A percentile compares a stretch with the other conserved stretches of the same genome.
Evolutionary conservation across 768 basidiomycete species (phyloP).

Genomic region (Lyophyllum semitale): DNA sequence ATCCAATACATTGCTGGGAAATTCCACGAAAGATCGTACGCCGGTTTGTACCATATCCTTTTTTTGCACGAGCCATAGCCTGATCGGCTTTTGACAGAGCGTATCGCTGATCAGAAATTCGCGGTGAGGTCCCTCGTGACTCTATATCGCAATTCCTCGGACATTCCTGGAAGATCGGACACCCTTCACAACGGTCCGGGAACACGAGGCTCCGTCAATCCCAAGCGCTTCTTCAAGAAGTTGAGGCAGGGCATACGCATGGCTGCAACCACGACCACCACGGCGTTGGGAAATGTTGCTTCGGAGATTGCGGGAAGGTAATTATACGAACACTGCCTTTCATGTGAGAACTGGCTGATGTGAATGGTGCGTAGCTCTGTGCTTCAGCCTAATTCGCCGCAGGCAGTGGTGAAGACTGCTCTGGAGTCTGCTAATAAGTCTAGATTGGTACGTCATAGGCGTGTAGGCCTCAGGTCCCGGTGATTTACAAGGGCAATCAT

Average conservation of each 20-base stretch:
- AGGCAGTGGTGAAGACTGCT: constrained; percentile 77
- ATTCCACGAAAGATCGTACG: constrained; percentile 77
- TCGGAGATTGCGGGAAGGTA: constrained; percentile 56
- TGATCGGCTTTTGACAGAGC: constrained; percentile 45
- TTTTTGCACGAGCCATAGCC: neutral
- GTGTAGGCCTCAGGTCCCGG: neutral
- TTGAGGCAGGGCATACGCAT: constrained; percentile 68
- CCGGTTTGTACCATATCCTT: constrained; percentile 6
- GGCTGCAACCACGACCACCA: constrained; percentile 83
- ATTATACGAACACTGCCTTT: constrained; percentile 2
- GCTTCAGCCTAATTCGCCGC: constrained; percentile 87
- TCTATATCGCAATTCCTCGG: constrained; percentile 77
- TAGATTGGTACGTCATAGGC: constrained; percentile 46
- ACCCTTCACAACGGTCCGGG: constrained; percentile 44
- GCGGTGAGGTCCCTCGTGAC: constrained; percentile 70
- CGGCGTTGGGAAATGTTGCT: constrained; percentile 60
- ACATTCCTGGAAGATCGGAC: constrained; percentile 69
- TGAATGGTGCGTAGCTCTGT: constrained; percentile 48
- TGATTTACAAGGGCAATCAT: constrained; percentile 6
- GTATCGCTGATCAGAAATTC: constrained; percentile 82
- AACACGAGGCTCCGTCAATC: constrained; percentile 48
- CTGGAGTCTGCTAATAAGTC: constrained; percentile 81
- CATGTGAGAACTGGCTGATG: neutral
- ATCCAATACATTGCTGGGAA: constrained; percentile 86
- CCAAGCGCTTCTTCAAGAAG: constrained; percentile 66